These are phyloP conservation scores for Schwanniomyces vanrijiae DNA, from an alignment of 805 yeast species.

Conservation along the genomic window DNA sequence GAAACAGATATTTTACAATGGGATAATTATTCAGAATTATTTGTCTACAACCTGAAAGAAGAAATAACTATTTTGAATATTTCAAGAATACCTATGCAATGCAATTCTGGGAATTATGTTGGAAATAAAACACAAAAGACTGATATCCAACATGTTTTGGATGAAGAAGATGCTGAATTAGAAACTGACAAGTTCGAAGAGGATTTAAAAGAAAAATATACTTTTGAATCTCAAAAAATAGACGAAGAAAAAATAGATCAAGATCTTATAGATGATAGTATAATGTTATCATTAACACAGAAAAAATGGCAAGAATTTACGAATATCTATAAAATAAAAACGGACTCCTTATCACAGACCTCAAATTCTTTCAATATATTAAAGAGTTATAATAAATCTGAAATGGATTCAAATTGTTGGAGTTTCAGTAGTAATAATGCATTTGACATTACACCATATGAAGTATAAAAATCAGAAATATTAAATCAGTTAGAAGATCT, in stretches of 20 bases:
- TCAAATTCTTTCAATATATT: slow-evolving; percentile 13
- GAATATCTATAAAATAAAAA: no score
- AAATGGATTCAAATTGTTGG: not conserved
- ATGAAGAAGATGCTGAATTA: not conserved
- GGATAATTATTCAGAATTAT: slow-evolving; percentile 17
- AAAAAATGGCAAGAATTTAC: slow-evolving; percentile 3
- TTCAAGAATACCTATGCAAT: no score
- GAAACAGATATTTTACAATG: slow-evolving; percentile 22
- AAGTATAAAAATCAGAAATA: slow-evolving; percentile 14
- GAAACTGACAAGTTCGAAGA: slow-evolving; percentile 2
- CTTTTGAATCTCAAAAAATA: slow-evolving; percentile 1
- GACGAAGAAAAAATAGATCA: not conserved
- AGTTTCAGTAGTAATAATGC: slow-evolving; percentile 3
- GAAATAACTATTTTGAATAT: not conserved
- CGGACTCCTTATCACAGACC: slow-evolving; percentile 6
- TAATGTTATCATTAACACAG: slow-evolving; percentile 21
- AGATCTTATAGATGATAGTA: slow-evolving; percentile 13
- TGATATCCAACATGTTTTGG: not conserved
- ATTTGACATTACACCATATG: slow-evolving; percentile 23
- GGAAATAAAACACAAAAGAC: no score
- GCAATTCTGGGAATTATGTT: no score
- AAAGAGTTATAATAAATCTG: not conserved
- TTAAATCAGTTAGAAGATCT: slow-evolving; percentile 35
- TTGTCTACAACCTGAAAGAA: slow-evolving; percentile 2
- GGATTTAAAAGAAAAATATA: slow-evolving; percentile 15